A percentile compares a stretch with the other conserved stretches of the same genome.
These are phyloP conservation scores for Cryptosporidium andersoni DNA, from an alignment of 169 alveolate genomes.

Conservation along the genomic window DNA sequence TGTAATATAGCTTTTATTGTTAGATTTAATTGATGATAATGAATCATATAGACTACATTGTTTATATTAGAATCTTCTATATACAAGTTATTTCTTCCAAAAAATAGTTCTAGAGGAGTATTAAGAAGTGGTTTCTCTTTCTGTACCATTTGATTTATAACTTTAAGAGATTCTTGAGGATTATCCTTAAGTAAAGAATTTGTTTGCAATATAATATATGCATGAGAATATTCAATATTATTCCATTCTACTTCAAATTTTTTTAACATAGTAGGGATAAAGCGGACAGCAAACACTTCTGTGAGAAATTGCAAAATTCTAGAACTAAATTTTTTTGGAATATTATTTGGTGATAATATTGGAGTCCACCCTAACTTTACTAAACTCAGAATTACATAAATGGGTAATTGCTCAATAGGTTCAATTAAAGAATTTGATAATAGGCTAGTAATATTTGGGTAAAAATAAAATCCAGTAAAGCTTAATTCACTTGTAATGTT, in stretches of 20 bases:
- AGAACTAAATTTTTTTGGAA: slow-evolving; percentile 16
- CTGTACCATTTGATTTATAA: too few species aligned
- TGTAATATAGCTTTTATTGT: too few species aligned
- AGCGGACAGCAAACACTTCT: slow-evolving; percentile 8
- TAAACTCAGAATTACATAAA: slow-evolving; percentile 6
- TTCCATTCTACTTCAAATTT: slow-evolving; percentile 29
- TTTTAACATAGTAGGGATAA: slow-evolving; percentile 13
- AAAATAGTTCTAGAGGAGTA: too few species aligned
- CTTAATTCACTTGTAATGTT: too few species aligned
- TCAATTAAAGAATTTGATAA: slow-evolving; percentile 12
- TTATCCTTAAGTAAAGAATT: too few species aligned
- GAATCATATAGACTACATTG: too few species aligned
- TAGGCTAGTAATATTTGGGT: not conserved
- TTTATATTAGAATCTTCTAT: too few species aligned
- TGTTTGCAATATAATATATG: slow-evolving; percentile 1
- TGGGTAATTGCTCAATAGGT: slow-evolving; percentile 18
- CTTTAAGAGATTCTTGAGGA: too few species aligned
- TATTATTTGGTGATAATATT: slow-evolving; percentile 21
- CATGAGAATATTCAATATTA: slow-evolving; percentile 20
- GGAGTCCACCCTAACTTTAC: slow-evolving; percentile 3
- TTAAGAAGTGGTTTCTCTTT: too few species aligned
- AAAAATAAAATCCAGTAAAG: slow-evolving; percentile 16
- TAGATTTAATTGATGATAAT: too few species aligned
- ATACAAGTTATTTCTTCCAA: too few species aligned
- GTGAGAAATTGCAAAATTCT: not conserved